These are phyloP conservation scores for Calonectria leucothoes DNA, from an alignment of 2,329 filamentous ascomycete genomes.

Conservation along the genomic window DNA sequence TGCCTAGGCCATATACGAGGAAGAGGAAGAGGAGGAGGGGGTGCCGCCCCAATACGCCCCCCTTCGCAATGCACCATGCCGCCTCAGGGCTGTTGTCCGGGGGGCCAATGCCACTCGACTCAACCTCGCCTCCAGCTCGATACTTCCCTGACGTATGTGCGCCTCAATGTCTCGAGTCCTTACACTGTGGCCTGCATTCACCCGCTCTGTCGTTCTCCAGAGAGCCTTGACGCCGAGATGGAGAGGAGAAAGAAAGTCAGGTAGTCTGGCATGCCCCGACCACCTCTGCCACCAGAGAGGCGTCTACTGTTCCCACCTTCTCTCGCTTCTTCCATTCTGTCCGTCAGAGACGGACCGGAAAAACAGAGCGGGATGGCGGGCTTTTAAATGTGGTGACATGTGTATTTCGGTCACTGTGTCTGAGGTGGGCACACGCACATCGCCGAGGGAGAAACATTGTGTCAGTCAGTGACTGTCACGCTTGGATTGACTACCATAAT, in stretches of 20 bases:
- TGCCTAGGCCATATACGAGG: not conserved
- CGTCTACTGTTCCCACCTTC: not conserved
- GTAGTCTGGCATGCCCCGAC: not conserved
- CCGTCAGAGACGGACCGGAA: not conserved
- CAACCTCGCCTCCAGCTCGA: not conserved
- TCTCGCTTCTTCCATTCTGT: not conserved
- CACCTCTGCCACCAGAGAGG: not conserved
- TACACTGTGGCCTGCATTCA: not conserved
- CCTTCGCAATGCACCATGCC: not conserved
- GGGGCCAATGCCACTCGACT: not conserved
- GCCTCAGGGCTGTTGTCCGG: not conserved
- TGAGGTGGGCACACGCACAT: not conserved
- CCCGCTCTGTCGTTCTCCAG: not conserved
- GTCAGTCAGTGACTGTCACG: not conserved
- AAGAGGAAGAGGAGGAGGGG: too few species aligned
- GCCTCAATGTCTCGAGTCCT: not conserved
- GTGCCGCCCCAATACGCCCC: not conserved
- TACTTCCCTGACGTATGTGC: not conserved
- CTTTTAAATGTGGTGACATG: too few species aligned
- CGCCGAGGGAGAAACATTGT: not conserved
- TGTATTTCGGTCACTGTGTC: not conserved
- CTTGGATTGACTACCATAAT: not conserved
- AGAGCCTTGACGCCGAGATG: not conserved
- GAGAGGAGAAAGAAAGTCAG: not conserved
- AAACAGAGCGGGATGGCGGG: not conserved